Conservation (phyloP, 2,329 filamentous ascomycete species). For the Escovopsis weberi region DNA sequence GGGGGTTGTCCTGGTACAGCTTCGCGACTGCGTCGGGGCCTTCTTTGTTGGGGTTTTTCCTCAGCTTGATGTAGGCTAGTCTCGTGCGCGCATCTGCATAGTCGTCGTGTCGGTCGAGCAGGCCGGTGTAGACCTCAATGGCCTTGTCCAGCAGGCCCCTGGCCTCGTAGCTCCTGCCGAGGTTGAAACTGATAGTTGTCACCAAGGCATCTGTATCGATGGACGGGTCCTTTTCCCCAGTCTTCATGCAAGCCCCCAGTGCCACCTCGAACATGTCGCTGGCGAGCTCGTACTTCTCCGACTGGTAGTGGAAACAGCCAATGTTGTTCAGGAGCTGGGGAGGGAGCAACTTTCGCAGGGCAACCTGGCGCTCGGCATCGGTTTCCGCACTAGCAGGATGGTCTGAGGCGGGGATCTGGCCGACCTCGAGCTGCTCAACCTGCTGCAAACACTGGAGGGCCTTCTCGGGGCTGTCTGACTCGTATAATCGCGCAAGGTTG, state of each 20-base stretch:
- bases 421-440: conserved; percentile 79
- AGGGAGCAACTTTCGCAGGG: conserved; percentile 63
- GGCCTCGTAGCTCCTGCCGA: conserved; percentile 85
- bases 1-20: conserved; percentile 69
- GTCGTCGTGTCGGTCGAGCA: conserved; percentile 72
- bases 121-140: conserved; percentile 71
- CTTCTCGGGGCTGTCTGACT: conserved; percentile 72
- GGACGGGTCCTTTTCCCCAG: conserved; percentile 58
- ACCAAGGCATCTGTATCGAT: conserved; percentile 83
- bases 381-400: conserved; percentile 41
- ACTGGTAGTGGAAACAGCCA: conserved; percentile 85
- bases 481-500: conserved; percentile 84
- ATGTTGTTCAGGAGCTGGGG: conserved; percentile 95
- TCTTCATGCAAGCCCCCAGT: conserved; percentile 71
- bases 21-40: conserved; percentile 76
- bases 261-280: conserved; percentile 87
- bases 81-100: conserved; percentile 87
- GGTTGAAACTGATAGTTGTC: conserved; percentile 93
- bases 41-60: conserved; percentile 66
- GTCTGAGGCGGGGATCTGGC: conserved; percentile 59
- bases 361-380: conserved; percentile 41
- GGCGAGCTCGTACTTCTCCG: conserved; percentile 65
- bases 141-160: conserved; percentile 70
- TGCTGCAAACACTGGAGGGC: conserved; percentile 83
- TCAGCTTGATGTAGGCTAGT: conserved; percentile 78